Base-by-base conservation (phyloP, 306 rosid genomes). In the Inga leiocalycina region DNA sequence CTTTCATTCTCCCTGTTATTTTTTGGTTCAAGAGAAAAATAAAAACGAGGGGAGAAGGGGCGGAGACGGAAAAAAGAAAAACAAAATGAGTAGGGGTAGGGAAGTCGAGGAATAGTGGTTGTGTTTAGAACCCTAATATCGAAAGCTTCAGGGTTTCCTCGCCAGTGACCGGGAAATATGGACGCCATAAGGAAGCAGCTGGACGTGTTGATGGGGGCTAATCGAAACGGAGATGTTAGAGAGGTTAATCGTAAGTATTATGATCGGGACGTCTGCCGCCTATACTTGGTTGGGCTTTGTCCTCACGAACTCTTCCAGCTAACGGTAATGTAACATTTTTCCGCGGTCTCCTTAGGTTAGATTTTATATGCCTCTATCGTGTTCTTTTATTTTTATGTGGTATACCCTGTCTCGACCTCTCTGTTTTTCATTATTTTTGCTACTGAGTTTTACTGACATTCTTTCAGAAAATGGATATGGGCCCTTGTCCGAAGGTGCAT, bases 381-480 rank as follows among this genome's bases (percentile, higher is more conserved):
- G 76, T 2, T 44, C 27, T 10, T 68, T 37, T 71, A 12, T 10
- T 71, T 27, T 24, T 24, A 1, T 7, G 48, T 12, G 59, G 61
- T 24, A 48, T 3, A 73, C 8, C 39, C 8, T 48, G 77, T 8
- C 2, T 22, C 24, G 34, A 39, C 52, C 20, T 22, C 76, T 19
- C 46, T 24, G 7, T 80, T 57, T 45, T 30, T 82, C 6, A 46
- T 79, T 79, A 22, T 5, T 0, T 75, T 10, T 70, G 19, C 34
- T 6, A 2, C 9, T 5, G 46, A 52, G 56, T 37, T 35, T 35
- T 16, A 4, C 4, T n/a, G 37, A 9, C 5, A 82, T 56, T 20
- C 61, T 89, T 85, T 82, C 97, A 97, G 99, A 97, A 97, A 97
- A 94, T 97, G 98, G 98, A 97, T 76, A 97, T 94, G 99, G 98